These are phyloP conservation scores for Trypanosoma melophagium DNA, from an alignment of 208 protist genomes.

Conservation along the genomic window DNA sequence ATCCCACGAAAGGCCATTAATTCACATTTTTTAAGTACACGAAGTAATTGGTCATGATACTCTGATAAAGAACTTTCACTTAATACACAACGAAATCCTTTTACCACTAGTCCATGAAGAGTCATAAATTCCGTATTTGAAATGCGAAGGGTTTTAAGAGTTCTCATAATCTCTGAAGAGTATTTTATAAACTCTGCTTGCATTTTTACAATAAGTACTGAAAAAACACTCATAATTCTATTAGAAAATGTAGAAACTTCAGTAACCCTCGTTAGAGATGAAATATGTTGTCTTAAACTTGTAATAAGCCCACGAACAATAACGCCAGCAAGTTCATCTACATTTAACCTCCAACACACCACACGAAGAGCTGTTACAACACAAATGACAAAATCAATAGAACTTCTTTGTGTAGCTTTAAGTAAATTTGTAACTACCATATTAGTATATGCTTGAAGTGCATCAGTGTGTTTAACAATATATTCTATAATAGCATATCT, in stretches of 20 bases:
- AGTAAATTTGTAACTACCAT: slow-evolving; percentile 67
- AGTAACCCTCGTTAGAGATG: neutral
- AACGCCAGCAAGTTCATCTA: slow-evolving; percentile 72
- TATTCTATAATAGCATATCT: slow-evolving; percentile 79
- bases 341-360: slow-evolving; percentile 61
- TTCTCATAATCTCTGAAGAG: slow-evolving; percentile 60
- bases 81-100: slow-evolving; percentile 39
- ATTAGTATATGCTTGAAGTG: slow-evolving; percentile 61
- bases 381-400: slow-evolving; percentile 56
- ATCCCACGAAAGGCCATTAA: slow-evolving; percentile 45
- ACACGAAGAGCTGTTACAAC: slow-evolving; percentile 60
- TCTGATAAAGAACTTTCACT: slow-evolving; percentile 38
- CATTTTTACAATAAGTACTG: slow-evolving; percentile 51
- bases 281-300: slow-evolving; percentile 33
- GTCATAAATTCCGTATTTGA: slow-evolving; percentile 55
- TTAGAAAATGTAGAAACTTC: slow-evolving; percentile 39
- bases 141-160: slow-evolving; percentile 68
- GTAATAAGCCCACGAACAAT: slow-evolving; percentile 76
- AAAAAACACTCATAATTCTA: slow-evolving; percentile 78
- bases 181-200: slow-evolving; percentile 83
- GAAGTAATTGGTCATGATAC: slow-evolving; percentile 46
- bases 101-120: slow-evolving; percentile 58
- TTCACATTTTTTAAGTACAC: slow-evolving; percentile 66
- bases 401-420: slow-evolving; percentile 37
- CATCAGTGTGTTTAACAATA: slow-evolving; percentile 62